Conservation (phyloP, 352 stramenopile species). For the Phytophthora tentaculata region DNA sequence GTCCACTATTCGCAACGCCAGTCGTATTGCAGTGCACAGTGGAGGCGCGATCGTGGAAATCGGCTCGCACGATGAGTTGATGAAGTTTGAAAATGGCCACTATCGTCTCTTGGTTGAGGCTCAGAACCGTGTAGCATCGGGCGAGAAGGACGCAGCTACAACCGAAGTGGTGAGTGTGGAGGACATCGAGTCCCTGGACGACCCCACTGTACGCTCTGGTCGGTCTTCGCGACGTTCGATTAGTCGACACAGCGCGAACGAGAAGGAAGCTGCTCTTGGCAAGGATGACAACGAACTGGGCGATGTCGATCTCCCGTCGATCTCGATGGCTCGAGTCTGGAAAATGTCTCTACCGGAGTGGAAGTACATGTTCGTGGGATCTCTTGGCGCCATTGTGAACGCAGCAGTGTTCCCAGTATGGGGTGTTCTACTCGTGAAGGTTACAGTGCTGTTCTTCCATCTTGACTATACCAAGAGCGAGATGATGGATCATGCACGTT, state of each 20-base stretch:
- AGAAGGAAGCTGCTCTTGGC: constrained; percentile 24
- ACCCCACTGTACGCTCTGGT: constrained; percentile 22
- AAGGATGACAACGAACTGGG: constrained; percentile 21
- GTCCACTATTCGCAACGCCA: constrained; percentile 90
- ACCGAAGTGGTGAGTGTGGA: constrained; percentile 19
- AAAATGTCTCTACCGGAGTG: constrained; percentile 53
- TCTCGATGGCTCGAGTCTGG: constrained; percentile 53
- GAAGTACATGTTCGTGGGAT: constrained; percentile 44
- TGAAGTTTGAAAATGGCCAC: constrained; percentile 51
- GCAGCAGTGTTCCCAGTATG: constrained; percentile 61
- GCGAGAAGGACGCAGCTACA: constrained; percentile 19
- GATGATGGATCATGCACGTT: constrained; percentile 51
- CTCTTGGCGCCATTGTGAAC: constrained; percentile 44
- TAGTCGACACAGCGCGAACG: constrained; percentile 30
- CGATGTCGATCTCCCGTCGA: constrained; percentile 31
- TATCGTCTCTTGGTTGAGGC: constrained; percentile 47
- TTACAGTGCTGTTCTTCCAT: constrained; percentile 61
- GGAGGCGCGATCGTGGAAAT: constrained; percentile 78
- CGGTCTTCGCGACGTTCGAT: constrained; percentile 28
- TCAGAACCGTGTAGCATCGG: constrained; percentile 30
- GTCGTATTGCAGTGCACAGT: constrained; percentile 78
- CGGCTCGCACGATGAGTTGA: constrained; percentile 84
- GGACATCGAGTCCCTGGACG: constrained; percentile 19
- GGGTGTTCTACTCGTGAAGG: constrained; percentile 55
- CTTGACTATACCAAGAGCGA: constrained; percentile 52